phyloP scores from a whole-genome alignment of 1,139 yeast genomes.

The Pichia sp. region DNA sequence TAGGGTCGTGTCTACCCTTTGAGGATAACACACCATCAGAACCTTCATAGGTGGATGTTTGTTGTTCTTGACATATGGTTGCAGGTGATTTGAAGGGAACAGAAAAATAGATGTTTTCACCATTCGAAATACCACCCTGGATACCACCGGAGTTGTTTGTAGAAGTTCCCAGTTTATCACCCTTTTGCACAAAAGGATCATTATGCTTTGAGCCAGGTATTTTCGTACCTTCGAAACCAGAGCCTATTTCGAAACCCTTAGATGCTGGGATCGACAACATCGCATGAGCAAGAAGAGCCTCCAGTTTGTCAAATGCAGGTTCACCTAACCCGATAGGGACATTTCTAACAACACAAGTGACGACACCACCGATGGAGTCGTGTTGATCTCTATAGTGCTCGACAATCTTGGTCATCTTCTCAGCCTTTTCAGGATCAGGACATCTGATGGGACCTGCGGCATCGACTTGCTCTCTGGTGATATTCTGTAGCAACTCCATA shows the following conservation, averaged over 20 bases:
- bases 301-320: conserved; percentile 94
- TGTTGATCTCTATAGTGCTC: conserved; percentile 81
- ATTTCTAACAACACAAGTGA: conserved; percentile 93
- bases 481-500: conserved; percentile 59
- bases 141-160: conserved; percentile 96
- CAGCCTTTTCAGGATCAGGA: conserved; percentile 72
- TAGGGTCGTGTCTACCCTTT: conserved; percentile 97
- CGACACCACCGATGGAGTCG: conserved; percentile 97
- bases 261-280: conserved; percentile 97
- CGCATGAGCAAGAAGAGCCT: conserved; percentile 93
- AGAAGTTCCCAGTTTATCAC: conserved; percentile 65
- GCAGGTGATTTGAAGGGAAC: conserved; percentile 99
- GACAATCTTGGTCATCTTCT: conserved; percentile 78
- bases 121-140: conserved; percentile 97
- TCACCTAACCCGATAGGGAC: conserved; percentile 94
- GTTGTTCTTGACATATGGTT: conserved; percentile 89
- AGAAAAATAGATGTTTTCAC: conserved; percentile 89
- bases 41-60: conserved; percentile 85
- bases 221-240: conserved; percentile 86
- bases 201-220: conserved; percentile 94
- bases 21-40: conserved; percentile 84
- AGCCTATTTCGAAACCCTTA: conserved; percentile 95
- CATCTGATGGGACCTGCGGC: conserved; percentile 88
- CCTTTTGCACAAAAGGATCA: conserved; percentile 63
- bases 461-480: conserved; percentile 87